Evolutionary conservation across 164 flowering plant species (phyloP).

Genomic region (Magnolia sinica): DNA sequence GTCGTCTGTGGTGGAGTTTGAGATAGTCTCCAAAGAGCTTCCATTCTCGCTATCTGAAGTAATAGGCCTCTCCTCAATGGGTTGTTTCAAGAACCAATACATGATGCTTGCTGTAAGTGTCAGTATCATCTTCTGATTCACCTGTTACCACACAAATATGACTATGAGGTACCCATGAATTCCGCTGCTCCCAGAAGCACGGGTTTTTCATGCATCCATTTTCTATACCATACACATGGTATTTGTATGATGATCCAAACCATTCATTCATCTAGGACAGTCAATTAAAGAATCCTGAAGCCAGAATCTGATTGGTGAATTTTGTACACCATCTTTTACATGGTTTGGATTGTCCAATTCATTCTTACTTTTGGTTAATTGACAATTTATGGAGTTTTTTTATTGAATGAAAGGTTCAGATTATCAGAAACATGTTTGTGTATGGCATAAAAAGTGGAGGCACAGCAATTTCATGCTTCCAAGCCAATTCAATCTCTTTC

Average conservation of each 20-base stretch:
- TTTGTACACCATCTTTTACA: no score
- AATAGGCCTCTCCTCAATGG: conserved; percentile 51
- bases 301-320: no score
- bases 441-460: neutral
- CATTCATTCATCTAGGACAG: neutral
- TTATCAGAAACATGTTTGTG: no score
- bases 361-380: no score
- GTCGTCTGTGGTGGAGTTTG: conserved; percentile 73
- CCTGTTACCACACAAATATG: conserved; percentile 37
- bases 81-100: conserved; percentile 82
- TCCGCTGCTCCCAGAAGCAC: neutral
- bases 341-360: no score
- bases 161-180: no score
- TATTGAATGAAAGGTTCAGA: neutral
- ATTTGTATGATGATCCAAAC: neutral
- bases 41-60: conserved; percentile 70
- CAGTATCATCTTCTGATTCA: conserved; percentile 90
- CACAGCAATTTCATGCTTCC: no score
- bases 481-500: no score
- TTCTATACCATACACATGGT: neutral
- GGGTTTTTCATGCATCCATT: neutral
- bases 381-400: no score
- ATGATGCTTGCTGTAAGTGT: conserved; percentile 85
- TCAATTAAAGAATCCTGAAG: neutral
- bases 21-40: conserved; percentile 51